Conservation (phyloP, 352 stramenopile genomes). For the Pythium brassicae region DNA sequence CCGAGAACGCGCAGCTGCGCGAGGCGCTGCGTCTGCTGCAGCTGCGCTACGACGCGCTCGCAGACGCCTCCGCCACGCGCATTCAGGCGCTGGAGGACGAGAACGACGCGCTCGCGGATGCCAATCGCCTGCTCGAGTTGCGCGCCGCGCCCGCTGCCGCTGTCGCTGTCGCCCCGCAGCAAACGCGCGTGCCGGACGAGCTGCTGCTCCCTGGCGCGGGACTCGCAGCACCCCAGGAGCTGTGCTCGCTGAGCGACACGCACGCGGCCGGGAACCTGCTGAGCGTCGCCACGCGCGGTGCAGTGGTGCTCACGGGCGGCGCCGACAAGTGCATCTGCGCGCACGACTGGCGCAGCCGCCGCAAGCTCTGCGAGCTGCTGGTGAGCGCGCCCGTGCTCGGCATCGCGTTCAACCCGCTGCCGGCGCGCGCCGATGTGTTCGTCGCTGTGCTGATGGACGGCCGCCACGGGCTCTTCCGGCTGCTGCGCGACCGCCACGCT, state of each 20-base stretch:
- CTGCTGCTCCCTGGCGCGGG: constrained; percentile 51
- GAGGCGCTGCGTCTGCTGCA: constrained; percentile 43
- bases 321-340: constrained; percentile 72
- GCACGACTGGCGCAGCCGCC: constrained; percentile 55
- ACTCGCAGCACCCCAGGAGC: constrained; percentile 17
- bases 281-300: constrained; percentile 35
- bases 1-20: constrained; percentile 44
- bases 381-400: constrained; percentile 49
- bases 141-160: constrained; percentile 32
- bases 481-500: constrained; percentile 13
- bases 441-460: constrained; percentile 71
- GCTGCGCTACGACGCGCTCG: constrained; percentile 42
- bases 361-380: constrained; percentile 32
- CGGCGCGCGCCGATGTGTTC: constrained; percentile 41
- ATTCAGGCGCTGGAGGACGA: constrained; percentile 68
- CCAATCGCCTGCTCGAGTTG: constrained; percentile 63
- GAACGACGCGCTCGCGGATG: constrained; percentile 69
- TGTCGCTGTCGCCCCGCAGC: not conserved
- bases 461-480: constrained; percentile 49
- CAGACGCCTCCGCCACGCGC: constrained; percentile 20
- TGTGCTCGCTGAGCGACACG: constrained; percentile 36
- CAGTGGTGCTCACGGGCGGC: constrained; percentile 56
- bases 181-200: constrained; percentile 60
- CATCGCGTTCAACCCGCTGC: constrained; percentile 54
- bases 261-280: constrained; percentile 70